phyloP scores from a whole-genome alignment of 176 grass and related monocot genomes.

The sorghum (Sorghum bicolor) region Sorghum_bicolor_NCBIv3 NC_012878.2:3791001-3791500 shows the following conservation, averaged over 20 bases:
- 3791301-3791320: not conserved
- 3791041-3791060: not conserved
- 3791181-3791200: not conserved
- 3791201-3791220: not conserved
- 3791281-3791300: not conserved
- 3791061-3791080: not conserved
- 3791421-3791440: not conserved
- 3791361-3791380: not conserved
- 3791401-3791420: not conserved
- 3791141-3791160: not conserved
- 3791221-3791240: not conserved
- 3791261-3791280: not conserved
- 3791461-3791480: not conserved
- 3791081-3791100: not conserved
- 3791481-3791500: not conserved
- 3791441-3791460: not conserved
- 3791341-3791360: not conserved
- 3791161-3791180: not conserved
- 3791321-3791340: no score
- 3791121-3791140: not conserved
- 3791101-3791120: not conserved
- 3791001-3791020: not conserved
- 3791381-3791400: not conserved
- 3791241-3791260: not conserved
- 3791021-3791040: not conserved